Base-by-base conservation (phyloP, 2,329 filamentous ascomycete genomes). In the Fusarium acutatum region DNA sequence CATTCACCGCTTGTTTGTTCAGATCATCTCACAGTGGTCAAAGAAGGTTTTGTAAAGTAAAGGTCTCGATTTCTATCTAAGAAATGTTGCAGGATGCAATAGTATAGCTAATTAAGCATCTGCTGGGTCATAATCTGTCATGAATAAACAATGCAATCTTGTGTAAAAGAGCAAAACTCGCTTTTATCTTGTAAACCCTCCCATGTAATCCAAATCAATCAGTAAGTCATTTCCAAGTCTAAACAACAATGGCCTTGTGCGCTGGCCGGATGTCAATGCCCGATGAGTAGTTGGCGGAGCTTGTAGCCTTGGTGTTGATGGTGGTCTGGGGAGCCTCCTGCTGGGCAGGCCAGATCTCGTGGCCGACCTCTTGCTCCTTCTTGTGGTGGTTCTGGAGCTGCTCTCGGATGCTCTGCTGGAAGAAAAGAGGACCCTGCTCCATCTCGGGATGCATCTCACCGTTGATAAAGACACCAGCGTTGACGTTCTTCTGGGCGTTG, bases 361-460 rank as follows among this genome's bases (percentile, higher is more conserved):
- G 71, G 13, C 83, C 84, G 1, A 77, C 81, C 6, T 79, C 79
- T 74, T 83, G 82, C 78, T 90, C 88, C 30, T 81, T 80, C 67
- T 84, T 80, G 69, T 83, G 80, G 71, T 90, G 87, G 41, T 83
- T 82, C 35, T 81, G 82, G 38, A 90, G 80, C 22, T 83, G 77
- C 44, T 88, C 84, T 7, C 88, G 86, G 38, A 87, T 84, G 7
- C 80, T 79, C 49, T 84, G 84, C 81, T 90, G 88, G 83, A 90
- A 89, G 79, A 85, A 88, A 1, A 90, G 80, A 0, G 88, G 87
- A 0, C 88, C 88, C 78, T 90, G 87, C 79, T 92, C 90, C 79
- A 88, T 85, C 56, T 84, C 82, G 0, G 90, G 89, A 78, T 92
- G 90, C 79, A 92, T 82, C 78, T 91, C 87, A 59, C 90, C 90